Percentiles rank a stretch among this genome's conserved stretches.
phyloP scores from a whole-genome alignment of 768 basidiomycete genomes.

The Serendipita sp. region DNA sequence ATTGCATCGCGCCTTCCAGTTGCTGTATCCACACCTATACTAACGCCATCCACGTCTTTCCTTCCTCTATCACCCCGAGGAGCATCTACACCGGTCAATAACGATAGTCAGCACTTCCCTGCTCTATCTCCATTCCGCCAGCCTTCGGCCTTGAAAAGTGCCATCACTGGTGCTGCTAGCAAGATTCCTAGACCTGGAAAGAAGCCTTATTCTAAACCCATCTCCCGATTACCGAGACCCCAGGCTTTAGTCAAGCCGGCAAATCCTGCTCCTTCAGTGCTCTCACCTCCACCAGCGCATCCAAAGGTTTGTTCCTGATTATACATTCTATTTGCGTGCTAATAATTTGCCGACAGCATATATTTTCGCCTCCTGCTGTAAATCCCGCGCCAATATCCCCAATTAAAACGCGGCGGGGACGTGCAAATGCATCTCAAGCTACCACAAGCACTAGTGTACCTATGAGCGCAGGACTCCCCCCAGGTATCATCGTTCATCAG shows the following conservation, averaged over 20 bases:
- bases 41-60: background rate
- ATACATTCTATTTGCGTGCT: background rate
- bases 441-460: background rate
- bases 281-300: background rate
- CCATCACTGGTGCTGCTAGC: background rate
- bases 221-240: background rate
- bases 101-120: background rate
- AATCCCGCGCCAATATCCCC: background rate
- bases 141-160: background rate
- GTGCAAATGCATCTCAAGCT: background rate
- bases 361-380: background rate
- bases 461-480: background rate
- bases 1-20: background rate
- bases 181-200: conserved; percentile 2
- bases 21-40: background rate
- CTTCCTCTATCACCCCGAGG: background rate
- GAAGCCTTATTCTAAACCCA: background rate
- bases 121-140: background rate
- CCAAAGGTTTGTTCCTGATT: background rate
- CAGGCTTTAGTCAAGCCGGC: background rate
- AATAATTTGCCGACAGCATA: background rate
- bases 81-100: background rate
- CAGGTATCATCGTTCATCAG: background rate
- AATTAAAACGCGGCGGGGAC: background rate
- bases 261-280: background rate